Evolutionary conservation across 2,329 filamentous ascomycete species (phyloP).

Genomic region (Pseudogymnoascus sp.): DNA sequence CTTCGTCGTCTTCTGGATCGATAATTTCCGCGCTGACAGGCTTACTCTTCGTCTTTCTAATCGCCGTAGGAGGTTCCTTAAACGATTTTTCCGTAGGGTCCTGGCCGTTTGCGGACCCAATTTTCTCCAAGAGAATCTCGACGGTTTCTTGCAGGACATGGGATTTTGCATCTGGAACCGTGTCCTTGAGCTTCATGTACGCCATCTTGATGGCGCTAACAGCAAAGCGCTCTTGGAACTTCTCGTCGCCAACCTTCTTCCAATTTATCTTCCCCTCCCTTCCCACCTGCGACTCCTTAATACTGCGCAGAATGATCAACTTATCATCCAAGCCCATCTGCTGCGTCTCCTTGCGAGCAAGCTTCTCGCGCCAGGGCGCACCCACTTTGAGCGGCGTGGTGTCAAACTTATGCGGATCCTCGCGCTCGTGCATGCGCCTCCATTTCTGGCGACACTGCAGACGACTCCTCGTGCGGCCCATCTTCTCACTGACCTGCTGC

Average conservation of each 20-base stretch:
- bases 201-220: slow-evolving; percentile 22
- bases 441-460: slow-evolving; percentile 63
- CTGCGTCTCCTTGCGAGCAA: slow-evolving; percentile 34
- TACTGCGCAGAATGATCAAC: slow-evolving; percentile 35
- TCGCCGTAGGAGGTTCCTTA: not conserved
- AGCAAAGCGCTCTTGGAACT: slow-evolving; percentile 32
- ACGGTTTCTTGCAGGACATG: slow-evolving; percentile 25
- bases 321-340: slow-evolving; percentile 38
- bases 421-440: slow-evolving; percentile 38
- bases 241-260: slow-evolving; percentile 35
- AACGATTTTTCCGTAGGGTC: slow-evolving; percentile 4
- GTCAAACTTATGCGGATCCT: slow-evolving; percentile 18
- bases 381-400: slow-evolving; percentile 10
- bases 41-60: not conserved
- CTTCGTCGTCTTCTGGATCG: not conserved
- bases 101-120: slow-evolving; percentile 9
- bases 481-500: slow-evolving; percentile 52
- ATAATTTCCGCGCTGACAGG: not conserved
- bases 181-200: slow-evolving; percentile 22
- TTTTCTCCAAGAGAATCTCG: slow-evolving; percentile 19
- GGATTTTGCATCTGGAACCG: slow-evolving; percentile 20
- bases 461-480: slow-evolving; percentile 53
- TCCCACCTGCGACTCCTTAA: slow-evolving; percentile 33
- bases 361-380: slow-evolving; percentile 35
- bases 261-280: slow-evolving; percentile 43